Base-by-base conservation (phyloP, 2,329 filamentous ascomycete species). In the Bipolaris oryzae region DNA sequence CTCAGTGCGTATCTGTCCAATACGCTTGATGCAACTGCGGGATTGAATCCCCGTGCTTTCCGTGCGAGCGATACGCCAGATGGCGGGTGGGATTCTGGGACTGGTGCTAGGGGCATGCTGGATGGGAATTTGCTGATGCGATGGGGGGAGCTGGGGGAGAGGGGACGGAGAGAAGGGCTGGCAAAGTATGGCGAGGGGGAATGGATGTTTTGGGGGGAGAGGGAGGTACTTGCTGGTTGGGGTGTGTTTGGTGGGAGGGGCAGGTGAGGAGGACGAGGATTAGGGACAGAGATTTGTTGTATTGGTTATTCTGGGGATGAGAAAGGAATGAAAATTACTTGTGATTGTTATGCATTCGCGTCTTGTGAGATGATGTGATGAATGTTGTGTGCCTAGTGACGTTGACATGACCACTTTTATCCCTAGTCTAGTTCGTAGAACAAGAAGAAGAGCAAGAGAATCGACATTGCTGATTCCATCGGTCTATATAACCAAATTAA, bases 41-140 rank as follows among this genome's bases (percentile, higher is more conserved):
- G 91, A 0, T 81, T 97, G 47, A 98, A 98, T 76, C 89, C 92
- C 2, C 87, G 90, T 53, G 91, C 88, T 0, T 91, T 94, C 77
- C 84, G 95, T 13, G 80, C 85, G 68, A 73, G 80, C 18, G 80
- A 81, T 35, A 21, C 41, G 6, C 23, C 33, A 4, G 60, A 70
- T 5, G 72, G 71, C 0, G 69, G 68, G 0, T 69, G 67, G 67
- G 67, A 69, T 38, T 60, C 60, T 0, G 77, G 79, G 2, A 77
- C 75, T 0, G 78, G 80, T 0, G 85, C 85, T 1, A 80, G 90
- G 16, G 87, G 85, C 1, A 84, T 96, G 49, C 83, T 97, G 3
- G 93, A 97, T 72, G 92, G 92, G 0, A 84, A 82, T n/a, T 70
- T 96, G 38, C 74, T 96, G 59, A 82, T 84, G 57, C 79, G 92